Percentiles rank a stretch among this genome's conserved stretches.
These are phyloP conservation scores for Metschnikowia gelsemii DNA, from an alignment of 805 yeast genomes.

Conservation along the genomic window DNA sequence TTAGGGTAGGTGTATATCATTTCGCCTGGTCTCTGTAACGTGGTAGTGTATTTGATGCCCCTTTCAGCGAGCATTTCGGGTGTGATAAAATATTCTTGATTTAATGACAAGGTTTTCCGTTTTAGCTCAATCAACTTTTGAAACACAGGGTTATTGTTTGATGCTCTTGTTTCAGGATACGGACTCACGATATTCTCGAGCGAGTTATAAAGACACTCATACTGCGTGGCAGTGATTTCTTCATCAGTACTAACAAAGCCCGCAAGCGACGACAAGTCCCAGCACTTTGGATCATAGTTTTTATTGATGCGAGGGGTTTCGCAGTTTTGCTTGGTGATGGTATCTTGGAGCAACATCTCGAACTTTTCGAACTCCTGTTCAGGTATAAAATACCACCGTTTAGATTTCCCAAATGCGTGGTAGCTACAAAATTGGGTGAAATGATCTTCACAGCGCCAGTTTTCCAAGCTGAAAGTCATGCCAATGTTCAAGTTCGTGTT, in stretches of 20 bases:
- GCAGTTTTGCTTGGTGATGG: conserved; percentile 12
- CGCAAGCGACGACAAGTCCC: conserved; percentile 24
- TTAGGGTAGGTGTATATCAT: conserved; percentile 57
- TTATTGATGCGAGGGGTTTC: conserved; percentile 18
- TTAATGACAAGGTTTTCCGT: conserved; percentile 20
- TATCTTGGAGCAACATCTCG: conserved; percentile 40
- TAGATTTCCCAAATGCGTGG: conserved; percentile 54
- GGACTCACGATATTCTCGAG: conserved; percentile 34
- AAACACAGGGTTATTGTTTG: conserved; percentile 26
- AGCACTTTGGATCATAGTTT: conserved; percentile 20
- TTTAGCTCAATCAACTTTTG: conserved; percentile 19
- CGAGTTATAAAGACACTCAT: conserved; percentile 30
- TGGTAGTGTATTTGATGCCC: conserved; percentile 49
- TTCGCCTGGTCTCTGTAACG: conserved; percentile 63
- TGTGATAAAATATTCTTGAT: conserved; percentile 48
- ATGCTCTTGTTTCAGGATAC: conserved; percentile 27
- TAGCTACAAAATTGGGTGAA: conserved; percentile 53
- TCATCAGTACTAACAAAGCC: conserved; percentile 19
- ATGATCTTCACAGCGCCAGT: conserved; percentile 64
- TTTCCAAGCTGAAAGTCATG: conserved; percentile 52
- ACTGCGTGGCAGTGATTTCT: conserved; percentile 19
- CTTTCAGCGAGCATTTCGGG: conserved; percentile 47
- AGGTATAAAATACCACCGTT: conserved; percentile 63
- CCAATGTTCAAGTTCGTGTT: conserved; percentile 49
- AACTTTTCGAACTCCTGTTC: conserved; percentile 53